Evolutionary conservation across 2,329 filamentous ascomycete species (phyloP), one percentile per base, ranked within the genome.

Genomic region (Cercospora zeae-maydis): DNA sequence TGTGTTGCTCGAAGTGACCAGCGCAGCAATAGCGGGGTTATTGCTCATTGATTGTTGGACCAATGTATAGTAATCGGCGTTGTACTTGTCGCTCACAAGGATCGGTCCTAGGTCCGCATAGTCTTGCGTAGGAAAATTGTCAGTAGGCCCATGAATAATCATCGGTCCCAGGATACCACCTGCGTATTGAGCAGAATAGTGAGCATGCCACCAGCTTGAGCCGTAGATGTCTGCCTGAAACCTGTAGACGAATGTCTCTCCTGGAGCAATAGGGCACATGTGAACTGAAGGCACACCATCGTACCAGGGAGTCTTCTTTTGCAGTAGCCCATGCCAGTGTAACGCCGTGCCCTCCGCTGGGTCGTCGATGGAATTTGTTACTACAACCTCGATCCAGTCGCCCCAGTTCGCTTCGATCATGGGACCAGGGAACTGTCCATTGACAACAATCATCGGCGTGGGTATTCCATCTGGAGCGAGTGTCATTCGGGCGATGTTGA

Each of bases 251-350:
- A 76, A 78, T 9, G 69, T 75, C 67, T 70, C 70, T 11, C 77
- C 78, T 1, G 78, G 75, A 5, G 75, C 73, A 56, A 81, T 80
- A 4, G 39, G 78, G 56, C 75, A 78, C 65, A 79, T 76, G 2
- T 74, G 73, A 7, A 79, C 69, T 1, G 72, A 73, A 10, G 78
- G 75, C 10, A 79, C 77, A 33, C 79, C 79, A 71, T 80, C 79
- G 54, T 74, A 72, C 72, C 73, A 76, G 13, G 73, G 74, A 11
- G 76, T 77, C 3, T 69, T 69, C 33, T 70, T 65, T 58, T 75
- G 72, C 36, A 72, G 66, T 9, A 76, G 54, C 4, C 79, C 78
- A 68, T 80, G 79, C 73, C 76, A 80, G 62, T 81, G 79, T 7
- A 81, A 58, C 1, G 75, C 68, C 10, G 76, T 78, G 8, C 75